Evolutionary conservation across 78 protist species (phyloP).

Genomic region (Trichosphaerium sp.): DNA sequence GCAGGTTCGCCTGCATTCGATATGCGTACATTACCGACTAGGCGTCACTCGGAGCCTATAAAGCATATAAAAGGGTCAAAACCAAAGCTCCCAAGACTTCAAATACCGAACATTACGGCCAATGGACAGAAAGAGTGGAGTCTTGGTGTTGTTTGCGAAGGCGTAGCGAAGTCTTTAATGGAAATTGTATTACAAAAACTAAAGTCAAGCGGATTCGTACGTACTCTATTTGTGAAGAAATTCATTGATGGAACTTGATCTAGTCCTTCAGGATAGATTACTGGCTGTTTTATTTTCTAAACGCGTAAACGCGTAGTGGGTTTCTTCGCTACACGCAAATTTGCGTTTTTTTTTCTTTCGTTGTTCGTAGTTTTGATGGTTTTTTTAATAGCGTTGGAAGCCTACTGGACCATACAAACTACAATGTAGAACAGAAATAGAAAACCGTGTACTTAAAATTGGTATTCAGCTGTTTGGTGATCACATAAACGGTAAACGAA

Average conservation of each 20-base stretch:
- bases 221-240: neutral
- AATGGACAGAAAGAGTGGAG: too few species aligned
- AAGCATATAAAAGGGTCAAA: too few species aligned
- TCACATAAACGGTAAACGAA: too few species aligned
- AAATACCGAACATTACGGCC: too few species aligned
- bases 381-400: slow-evolving; percentile 31
- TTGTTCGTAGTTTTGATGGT: neutral
- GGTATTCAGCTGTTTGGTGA: slow-evolving; percentile 40
- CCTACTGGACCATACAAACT: slow-evolving; percentile 47
- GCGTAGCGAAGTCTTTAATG: too few species aligned
- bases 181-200: slow-evolving; percentile 31
- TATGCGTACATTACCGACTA: too few species aligned
- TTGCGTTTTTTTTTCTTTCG: neutral
- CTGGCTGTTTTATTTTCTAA: neutral
- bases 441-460: slow-evolving; percentile 21
- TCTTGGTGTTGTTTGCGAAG: too few species aligned
- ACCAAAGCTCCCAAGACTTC: too few species aligned
- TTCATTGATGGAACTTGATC: neutral
- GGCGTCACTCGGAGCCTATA: too few species aligned
- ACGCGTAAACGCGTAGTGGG: too few species aligned
- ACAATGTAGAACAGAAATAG: slow-evolving; percentile 27
- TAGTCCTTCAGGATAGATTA: neutral
- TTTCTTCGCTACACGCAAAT: neutral
- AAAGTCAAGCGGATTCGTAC: slow-evolving; percentile 41
- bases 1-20: too few species aligned